Evolutionary conservation across 2,329 filamentous ascomycete genomes (phyloP).

Genomic region (Karstenula rhodostoma): DNA sequence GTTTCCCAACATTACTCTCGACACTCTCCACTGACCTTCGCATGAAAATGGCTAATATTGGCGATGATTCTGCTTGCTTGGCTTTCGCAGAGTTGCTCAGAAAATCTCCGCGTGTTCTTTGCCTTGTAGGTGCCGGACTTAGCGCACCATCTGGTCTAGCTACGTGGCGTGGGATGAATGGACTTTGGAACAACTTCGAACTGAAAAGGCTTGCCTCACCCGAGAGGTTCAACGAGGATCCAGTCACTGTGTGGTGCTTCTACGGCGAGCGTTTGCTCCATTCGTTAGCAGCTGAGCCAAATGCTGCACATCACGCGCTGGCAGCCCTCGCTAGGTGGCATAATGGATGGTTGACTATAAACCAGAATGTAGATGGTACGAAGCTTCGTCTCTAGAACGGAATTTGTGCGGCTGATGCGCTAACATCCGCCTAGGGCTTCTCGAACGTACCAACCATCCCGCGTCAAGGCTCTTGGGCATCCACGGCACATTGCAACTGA

Average conservation of each 20-base stretch:
- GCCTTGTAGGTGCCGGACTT: conserved; percentile 23
- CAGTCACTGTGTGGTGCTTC: conserved; percentile 21
- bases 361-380: conserved; percentile 25
- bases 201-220: conserved; percentile 19
- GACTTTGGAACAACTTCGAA: conserved; percentile 17
- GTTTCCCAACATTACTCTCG: too few species aligned
- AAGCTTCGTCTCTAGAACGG: conserved; percentile 2
- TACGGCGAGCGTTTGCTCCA: conserved; percentile 20
- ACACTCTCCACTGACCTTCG: too few species aligned
- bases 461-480: conserved; percentile 15
- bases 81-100: conserved; percentile 14
- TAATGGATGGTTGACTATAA: conserved; percentile 20
- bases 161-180: conserved; percentile 22
- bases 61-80: conserved; percentile 9
- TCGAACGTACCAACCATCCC: conserved; percentile 22
- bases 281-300: conserved; percentile 18
- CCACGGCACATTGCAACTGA: conserved; percentile 15
- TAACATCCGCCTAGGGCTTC: conserved; percentile 19
- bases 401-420: not conserved
- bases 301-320: conserved; percentile 21
- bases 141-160: conserved; percentile 22
- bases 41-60: not conserved
- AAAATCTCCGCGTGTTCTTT: conserved; percentile 18
- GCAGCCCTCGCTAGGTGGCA: conserved; percentile 17
- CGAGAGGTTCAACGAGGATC: conserved; percentile 16